phyloP scores from a whole-genome alignment of 441 rosid species.

The Gossypium davidsonii region DNA sequence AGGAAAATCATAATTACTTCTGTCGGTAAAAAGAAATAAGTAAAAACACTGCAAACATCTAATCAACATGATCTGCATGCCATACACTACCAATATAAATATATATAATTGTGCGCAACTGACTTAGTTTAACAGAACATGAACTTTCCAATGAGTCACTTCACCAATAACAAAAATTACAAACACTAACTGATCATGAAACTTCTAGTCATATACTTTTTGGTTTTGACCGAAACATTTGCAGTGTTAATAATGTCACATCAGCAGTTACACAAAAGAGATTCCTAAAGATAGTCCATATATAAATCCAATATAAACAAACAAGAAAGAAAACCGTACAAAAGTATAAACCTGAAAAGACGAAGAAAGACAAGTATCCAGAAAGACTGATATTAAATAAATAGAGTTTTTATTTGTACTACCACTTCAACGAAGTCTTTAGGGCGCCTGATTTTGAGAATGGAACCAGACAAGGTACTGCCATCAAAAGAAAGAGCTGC shows the following conservation, averaged over 20 bases:
- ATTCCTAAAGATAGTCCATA: not conserved
- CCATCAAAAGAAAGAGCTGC: constrained; percentile 84
- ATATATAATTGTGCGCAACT: not conserved
- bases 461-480: constrained; percentile 46
- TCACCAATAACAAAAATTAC: not conserved
- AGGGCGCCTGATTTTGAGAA: constrained; percentile 76
- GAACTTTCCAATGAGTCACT: not conserved
- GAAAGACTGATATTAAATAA: constrained; percentile 13
- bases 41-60: not conserved
- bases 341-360: not conserved
- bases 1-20: not conserved
- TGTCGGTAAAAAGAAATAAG: not conserved
- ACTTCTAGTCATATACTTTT: not conserved
- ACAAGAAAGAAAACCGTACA: constrained; percentile 10
- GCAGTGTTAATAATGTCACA: not conserved
- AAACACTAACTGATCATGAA: not conserved
- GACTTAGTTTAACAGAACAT: not conserved
- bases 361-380: not conserved
- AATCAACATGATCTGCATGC: not conserved
- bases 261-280: constrained; percentile 5
- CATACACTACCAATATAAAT: not conserved
- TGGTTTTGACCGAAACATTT: not conserved
- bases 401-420: constrained; percentile 45
- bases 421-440: constrained; percentile 73
- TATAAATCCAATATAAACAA: constrained; percentile 7